Conservation (phyloP, 1,284 basidiomycete genomes). For the Puccinia hordei region DNA sequence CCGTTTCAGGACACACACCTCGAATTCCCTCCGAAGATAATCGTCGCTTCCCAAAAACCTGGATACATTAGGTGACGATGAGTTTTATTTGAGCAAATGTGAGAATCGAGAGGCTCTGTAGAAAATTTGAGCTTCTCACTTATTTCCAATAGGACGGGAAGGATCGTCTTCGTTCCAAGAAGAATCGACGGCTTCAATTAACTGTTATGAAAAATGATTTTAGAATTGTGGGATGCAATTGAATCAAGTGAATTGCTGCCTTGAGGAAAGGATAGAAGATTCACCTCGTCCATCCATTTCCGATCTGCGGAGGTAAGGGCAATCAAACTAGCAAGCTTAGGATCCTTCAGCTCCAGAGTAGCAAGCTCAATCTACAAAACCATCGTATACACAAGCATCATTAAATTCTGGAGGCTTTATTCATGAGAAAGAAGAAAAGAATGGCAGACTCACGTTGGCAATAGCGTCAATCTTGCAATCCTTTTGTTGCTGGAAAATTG, state of each 20-base stretch:
- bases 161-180: constrained; percentile 72
- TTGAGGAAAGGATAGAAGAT: neutral
- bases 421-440: neutral
- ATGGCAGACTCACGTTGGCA: constrained; percentile 71
- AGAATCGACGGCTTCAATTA: constrained; percentile 77
- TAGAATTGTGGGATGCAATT: neutral
- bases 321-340: constrained; percentile 73
- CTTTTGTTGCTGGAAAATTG: constrained; percentile 89
- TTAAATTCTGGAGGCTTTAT: neutral
- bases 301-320: constrained; percentile 86
- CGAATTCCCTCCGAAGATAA: constrained; percentile 75
- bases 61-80: constrained; percentile 46
- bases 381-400: too few relatives aligned
- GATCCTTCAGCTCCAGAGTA: constrained; percentile 79
- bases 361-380: constrained; percentile 73
- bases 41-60: constrained; percentile 50
- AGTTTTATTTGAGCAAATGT: neutral
- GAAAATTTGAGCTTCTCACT: constrained; percentile 62
- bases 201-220: constrained; percentile 52
- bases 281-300: constrained; percentile 83
- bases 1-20: constrained; percentile 63
- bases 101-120: constrained; percentile 21
- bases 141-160: constrained; percentile 66
- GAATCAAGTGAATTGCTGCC: neutral
- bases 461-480: constrained; percentile 80